Evolutionary conservation across 441 rosid genomes (phyloP).

Genomic region (Biscutella laevigata): DNA sequence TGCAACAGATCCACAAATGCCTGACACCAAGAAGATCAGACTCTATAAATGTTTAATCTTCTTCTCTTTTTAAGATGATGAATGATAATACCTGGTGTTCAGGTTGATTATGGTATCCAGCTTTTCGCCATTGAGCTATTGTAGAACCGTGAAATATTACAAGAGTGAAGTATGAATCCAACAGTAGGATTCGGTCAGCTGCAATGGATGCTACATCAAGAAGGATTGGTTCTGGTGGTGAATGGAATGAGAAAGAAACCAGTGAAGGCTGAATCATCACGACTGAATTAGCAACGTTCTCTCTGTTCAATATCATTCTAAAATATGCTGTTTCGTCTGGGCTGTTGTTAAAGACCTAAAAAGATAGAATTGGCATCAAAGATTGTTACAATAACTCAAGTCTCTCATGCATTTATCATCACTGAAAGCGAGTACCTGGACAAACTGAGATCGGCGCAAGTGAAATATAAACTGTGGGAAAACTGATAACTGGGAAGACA

Average conservation of each 20-base stretch:
- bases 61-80: neutral
- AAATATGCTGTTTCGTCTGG: constrained; percentile 97
- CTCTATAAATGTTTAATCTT: neutral
- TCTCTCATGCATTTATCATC: neutral
- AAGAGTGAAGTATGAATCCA: constrained; percentile 75
- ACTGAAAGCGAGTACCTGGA: constrained; percentile 48
- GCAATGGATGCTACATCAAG: constrained; percentile 86
- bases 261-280: constrained; percentile 97
- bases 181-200: constrained; percentile 75
- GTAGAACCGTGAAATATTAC: constrained; percentile 91
- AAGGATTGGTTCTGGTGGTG: constrained; percentile 75
- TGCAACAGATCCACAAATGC: constrained; percentile 68
- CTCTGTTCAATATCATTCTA: constrained; percentile 76
- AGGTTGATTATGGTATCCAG: constrained; percentile 81
- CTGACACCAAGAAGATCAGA: constrained; percentile 26
- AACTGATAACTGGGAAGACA: constrained; percentile 70
- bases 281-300: constrained; percentile 77
- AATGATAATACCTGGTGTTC: constrained; percentile 66
- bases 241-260: constrained; percentile 80
- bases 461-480: constrained; percentile 85
- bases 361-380: neutral
- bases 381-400: neutral
- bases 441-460: constrained; percentile 93
- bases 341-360: constrained; percentile 83
- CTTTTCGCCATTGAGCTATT: constrained; percentile 93